Evolutionary conservation across 331 rosid species (phyloP).

Genomic region (Malus hybrid): DNA sequence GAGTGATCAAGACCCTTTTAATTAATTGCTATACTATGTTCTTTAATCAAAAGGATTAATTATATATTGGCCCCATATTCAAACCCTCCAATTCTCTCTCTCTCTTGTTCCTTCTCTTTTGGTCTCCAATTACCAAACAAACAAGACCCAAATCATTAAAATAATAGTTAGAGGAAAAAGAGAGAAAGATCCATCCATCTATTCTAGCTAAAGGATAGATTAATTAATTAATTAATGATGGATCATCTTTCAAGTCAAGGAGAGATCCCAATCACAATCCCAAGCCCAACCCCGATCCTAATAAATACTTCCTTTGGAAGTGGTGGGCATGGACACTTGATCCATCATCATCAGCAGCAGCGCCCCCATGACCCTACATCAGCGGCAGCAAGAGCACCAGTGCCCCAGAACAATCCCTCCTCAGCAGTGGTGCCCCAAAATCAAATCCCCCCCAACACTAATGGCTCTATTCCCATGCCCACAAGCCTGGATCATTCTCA

Average conservation of each 20-base stretch:
- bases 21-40: background rate
- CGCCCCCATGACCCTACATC: conserved; percentile 5
- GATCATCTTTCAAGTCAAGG: conserved; percentile 42
- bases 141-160: conserved; percentile 2
- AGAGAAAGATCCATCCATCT: background rate
- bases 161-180: background rate
- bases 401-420: conserved; percentile 22
- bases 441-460: conserved; percentile 20
- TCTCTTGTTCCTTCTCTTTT: conserved; percentile 7
- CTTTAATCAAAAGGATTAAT: conserved; percentile 9
- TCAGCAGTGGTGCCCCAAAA: conserved; percentile 12
- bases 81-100: background rate
- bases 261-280: conserved; percentile 17
- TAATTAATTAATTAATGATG: conserved; percentile 19
- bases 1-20: background rate
- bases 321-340: conserved; percentile 38
- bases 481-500: background rate
- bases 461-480: conserved; percentile 28
- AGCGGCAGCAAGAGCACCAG: background rate
- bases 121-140: conserved; percentile 30
- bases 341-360: conserved; percentile 29
- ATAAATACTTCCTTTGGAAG: conserved; percentile 38
- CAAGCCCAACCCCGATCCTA: conserved; percentile 43
- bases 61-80: background rate
- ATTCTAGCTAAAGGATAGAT: background rate